Conservation (phyloP, 2,329 filamentous ascomycete species). For the Aspergillus japonicus region DNA sequence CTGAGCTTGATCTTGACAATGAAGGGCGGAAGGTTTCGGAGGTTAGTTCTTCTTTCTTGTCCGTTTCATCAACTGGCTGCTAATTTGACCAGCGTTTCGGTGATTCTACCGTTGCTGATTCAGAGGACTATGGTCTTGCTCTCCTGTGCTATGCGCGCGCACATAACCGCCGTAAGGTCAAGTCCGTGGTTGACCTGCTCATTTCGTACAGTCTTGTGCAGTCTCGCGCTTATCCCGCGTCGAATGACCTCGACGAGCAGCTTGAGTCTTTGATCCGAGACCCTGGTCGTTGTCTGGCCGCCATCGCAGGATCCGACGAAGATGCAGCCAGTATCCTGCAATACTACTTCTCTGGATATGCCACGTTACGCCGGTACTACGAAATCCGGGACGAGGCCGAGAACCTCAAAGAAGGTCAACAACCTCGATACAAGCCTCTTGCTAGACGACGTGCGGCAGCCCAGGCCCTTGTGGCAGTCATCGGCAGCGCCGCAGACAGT, state of each 20-base stretch:
- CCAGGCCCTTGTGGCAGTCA: conserved; percentile 73
- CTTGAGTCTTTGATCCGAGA: conserved; percentile 68
- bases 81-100: conserved; percentile 68
- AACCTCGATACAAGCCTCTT: conserved; percentile 52
- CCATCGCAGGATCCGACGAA: conserved; percentile 70
- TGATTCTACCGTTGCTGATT: conserved; percentile 69
- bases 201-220: conserved; percentile 85
- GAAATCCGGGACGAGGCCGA: conserved; percentile 74
- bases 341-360: conserved; percentile 85
- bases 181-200: conserved; percentile 80
- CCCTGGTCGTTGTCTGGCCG: conserved; percentile 68
- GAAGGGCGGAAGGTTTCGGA: conserved; percentile 81
- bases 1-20: conserved; percentile 71
- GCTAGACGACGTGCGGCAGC: conserved; percentile 69
- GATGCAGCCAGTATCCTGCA: conserved; percentile 82
- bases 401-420: conserved; percentile 36
- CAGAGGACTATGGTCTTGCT: conserved; percentile 78
- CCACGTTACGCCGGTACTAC: conserved; percentile 86
- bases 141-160: conserved; percentile 89
- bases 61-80: neutral
- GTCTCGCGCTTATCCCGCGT: conserved; percentile 74
- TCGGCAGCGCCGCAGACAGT: conserved; percentile 82
- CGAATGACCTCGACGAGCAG: conserved; percentile 68
- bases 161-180: conserved; percentile 74
- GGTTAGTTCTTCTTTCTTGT: conserved; percentile 51